phyloP scores from a whole-genome alignment of 2,329 filamentous ascomycete species.

The Apiospora malaysiana region DNA sequence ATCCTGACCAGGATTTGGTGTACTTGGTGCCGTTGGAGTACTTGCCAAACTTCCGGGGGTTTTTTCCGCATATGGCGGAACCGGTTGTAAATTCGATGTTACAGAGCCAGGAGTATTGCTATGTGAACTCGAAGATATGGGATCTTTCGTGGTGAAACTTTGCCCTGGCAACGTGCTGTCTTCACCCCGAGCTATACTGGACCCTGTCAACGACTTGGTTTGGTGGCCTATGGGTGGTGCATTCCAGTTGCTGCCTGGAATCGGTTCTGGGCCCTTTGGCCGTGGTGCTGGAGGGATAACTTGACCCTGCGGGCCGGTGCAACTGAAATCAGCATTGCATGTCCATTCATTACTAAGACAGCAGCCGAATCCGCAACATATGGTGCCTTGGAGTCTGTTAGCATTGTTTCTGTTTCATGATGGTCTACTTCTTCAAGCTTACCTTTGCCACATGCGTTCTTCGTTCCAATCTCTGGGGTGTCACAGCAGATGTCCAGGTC shows the following conservation, averaged over 20 bases:
- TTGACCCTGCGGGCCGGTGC: neutral
- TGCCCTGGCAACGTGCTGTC: neutral
- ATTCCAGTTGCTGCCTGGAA: neutral
- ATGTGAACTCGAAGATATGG: no score
- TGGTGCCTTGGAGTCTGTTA: neutral
- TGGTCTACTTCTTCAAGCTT: fast-evolving
- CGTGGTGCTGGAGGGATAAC: neutral
- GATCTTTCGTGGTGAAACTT: neutral
- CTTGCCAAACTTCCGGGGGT: no score
- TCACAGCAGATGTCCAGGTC: neutral
- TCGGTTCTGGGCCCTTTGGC: neutral
- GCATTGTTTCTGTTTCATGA: fast-evolving
- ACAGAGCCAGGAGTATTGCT: no score
- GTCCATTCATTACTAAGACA: neutral
- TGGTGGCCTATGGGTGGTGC: neutral
- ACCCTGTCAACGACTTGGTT: neutral
- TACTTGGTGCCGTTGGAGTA: neutral
- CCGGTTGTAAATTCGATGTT: neutral
- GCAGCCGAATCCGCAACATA: neutral
- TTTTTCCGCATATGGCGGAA: neutral
- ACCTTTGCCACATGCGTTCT: neutral
- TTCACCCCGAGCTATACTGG: neutral
- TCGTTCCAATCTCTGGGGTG: neutral
- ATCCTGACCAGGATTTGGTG: neutral
- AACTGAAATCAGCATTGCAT: neutral